Percentiles rank a stretch among this genome's conserved stretches.
These are phyloP conservation scores for Penicillium freii DNA, from an alignment of 2,329 filamentous ascomycete species.

Conservation along the genomic window DNA sequence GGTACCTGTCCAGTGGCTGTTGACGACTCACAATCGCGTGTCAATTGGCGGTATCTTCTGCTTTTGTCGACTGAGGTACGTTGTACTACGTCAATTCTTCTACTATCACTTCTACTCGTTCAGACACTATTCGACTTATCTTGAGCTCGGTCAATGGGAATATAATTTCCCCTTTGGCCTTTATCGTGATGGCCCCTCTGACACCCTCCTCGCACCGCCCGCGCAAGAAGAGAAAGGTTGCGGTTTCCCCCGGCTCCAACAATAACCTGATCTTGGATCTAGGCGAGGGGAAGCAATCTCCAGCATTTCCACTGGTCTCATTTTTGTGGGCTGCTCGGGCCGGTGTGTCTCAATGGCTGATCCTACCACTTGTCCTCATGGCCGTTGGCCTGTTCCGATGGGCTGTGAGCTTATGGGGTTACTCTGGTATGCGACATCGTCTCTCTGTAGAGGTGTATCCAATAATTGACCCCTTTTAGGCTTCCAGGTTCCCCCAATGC, in stretches of 20 bases:
- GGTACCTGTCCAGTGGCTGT: constrained; percentile 18
- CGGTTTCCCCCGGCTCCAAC: constrained; percentile 38
- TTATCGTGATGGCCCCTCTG: constrained; percentile 29
- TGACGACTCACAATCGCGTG: constrained; percentile 9
- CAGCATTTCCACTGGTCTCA: constrained; percentile 86
- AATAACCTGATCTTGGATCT: constrained; percentile 46
- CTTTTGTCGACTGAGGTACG: neutral
- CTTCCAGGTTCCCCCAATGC: constrained; percentile 78
- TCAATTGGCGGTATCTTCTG: constrained; percentile 10
- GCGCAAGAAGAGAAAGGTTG: constrained; percentile 46
- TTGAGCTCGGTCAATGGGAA: constrained; percentile 24
- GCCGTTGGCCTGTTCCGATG: constrained; percentile 87
- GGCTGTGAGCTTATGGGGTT: constrained; percentile 89
- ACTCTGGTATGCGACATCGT: constrained; percentile 67
- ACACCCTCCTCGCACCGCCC: constrained; percentile 42
- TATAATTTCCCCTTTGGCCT: constrained; percentile 15
- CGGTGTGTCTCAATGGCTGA: constrained; percentile 83
- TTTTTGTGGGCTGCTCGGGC: constrained; percentile 90
- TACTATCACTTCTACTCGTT: neutral
- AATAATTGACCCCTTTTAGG: constrained; percentile 50
- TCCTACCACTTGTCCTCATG: constrained; percentile 85
- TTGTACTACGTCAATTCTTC: constrained; percentile 1
- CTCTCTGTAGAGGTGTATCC: neutral
- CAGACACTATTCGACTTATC: neutral
- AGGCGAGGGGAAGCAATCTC: constrained; percentile 50